Base-by-base conservation (phyloP, 306 rosid genomes). In the Gillenia trifoliata region DNA sequence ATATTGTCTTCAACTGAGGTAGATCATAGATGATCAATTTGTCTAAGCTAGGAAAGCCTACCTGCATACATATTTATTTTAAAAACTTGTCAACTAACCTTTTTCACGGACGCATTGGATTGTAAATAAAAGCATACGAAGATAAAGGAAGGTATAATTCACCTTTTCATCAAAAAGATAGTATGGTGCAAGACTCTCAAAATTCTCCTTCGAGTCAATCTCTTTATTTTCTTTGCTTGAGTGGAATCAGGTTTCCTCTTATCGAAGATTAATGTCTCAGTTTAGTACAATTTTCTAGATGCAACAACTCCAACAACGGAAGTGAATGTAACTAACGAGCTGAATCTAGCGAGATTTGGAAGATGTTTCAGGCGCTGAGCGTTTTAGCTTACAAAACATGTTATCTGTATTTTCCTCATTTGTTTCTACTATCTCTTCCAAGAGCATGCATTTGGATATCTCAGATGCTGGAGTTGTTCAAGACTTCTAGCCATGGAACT, bases 391-490 rank as follows among this genome's bases (percentile, higher is more conserved):
- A 4, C 20, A 13, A 65, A 74, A 30, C 52, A 23, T 1, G 41
- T 22, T 5, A 1, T 9, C 10, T 33, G 10, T 15, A 15, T 63
- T 15, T 26, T n/a, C 26, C 17, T 74, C 62, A 15, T 72, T 41
- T 8, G 36, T 54, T 47, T 55, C 1, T 38, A 80, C 60, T 36
- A 85, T 66, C 28, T 20, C 57, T 45, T 12, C 45, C 86, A 88
- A 80, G 31, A 6, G 29, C 3, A 16, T 3, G 64, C 92, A 88
- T 12, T 8, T 22, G 1, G 63, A 38, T 34, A 88, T 36, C 4
- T 33, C 9, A 88, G 83, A 41, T 64, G 57, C 68, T 77, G 71
- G 30, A 88, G 88, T 20, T 69, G 79, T 22, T 3, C 38, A 1
- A 85, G 29, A 66, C 71, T 23, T 20, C 1, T 29, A 1, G 83